Conservation (phyloP, 495 filamentous ascomycete species). For the Tuber calosporum region DNA sequence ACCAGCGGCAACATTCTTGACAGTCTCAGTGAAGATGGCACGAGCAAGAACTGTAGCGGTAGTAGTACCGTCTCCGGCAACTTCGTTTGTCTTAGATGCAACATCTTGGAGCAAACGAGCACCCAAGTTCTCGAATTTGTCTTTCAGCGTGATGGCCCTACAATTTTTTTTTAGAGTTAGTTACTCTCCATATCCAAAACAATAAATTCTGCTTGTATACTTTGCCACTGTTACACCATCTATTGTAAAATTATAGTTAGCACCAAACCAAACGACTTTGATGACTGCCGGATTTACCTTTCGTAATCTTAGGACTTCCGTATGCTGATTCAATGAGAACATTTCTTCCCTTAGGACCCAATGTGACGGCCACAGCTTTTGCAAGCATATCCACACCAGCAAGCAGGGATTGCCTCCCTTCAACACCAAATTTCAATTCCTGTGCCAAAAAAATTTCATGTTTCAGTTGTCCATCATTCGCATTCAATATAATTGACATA, state of each 20-base stretch:
- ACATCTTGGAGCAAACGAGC: constrained; percentile 95
- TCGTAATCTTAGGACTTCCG: constrained; percentile 98
- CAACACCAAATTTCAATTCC: constrained; percentile 98
- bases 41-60: constrained; percentile 94
- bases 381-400: constrained; percentile 94
- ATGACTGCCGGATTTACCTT: constrained; percentile 56
- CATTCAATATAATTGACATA: neutral
- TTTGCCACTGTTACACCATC: constrained; percentile 43
- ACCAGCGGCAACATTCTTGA: constrained; percentile 98
- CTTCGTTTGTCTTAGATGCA: constrained; percentile 97
- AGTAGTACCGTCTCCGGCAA: constrained; percentile 96
- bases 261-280: constrained; percentile 11
- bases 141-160: constrained; percentile 79
- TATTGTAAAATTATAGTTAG: constrained; percentile 41
- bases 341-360: constrained; percentile 96
- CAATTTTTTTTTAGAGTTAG: constrained; percentile 32
- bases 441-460: constrained; percentile 42
- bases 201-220: constrained; percentile 11
- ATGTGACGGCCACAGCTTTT: constrained; percentile 89
- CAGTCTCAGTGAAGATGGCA: constrained; percentile 98
- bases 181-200: constrained; percentile 10
- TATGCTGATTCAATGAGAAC: constrained; percentile 96
- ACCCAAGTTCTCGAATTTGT: constrained; percentile 99
- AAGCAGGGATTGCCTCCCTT: constrained; percentile 79
- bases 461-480: neutral